A percentile compares a stretch with the other conserved stretches of the same genome.
These are phyloP conservation scores for Ajuga reptans DNA, from an alignment of 305 asterid genomes.

Conservation along the genomic window DNA sequence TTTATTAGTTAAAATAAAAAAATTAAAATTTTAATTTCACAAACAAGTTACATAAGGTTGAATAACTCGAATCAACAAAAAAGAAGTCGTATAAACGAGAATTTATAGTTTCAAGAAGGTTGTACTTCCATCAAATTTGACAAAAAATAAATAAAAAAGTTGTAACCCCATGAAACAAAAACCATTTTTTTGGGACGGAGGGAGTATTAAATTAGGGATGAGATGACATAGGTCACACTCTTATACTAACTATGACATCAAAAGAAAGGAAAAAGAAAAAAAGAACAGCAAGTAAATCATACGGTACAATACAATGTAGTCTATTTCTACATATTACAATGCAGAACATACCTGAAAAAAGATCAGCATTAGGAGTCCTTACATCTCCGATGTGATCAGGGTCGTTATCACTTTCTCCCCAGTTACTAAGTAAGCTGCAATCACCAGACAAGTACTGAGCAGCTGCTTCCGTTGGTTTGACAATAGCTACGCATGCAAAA, in stretches of 20 bases:
- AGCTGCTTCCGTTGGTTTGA: conserved; percentile 76
- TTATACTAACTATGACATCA: neutral
- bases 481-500: conserved; percentile 79
- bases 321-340: neutral
- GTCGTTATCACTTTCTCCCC: conserved; percentile 38
- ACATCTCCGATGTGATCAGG: conserved; percentile 29
- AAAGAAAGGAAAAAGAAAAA: conserved; percentile 8
- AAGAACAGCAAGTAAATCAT: conserved; percentile 11
- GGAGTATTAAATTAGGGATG: too few relatives aligned
- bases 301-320: neutral
- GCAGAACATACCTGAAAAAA: conserved; percentile 43
- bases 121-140: too few relatives aligned
- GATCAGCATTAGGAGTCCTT: conserved; percentile 27
- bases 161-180: too few relatives aligned
- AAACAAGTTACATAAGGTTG: too few relatives aligned
- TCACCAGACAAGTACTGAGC: conserved; percentile 67
- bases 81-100: too few relatives aligned
- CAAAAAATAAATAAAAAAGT: too few relatives aligned
- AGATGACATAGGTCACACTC: too few relatives aligned
- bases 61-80: too few relatives aligned
- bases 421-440: conserved; percentile 41
- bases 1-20: too few relatives aligned
- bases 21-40: too few relatives aligned
- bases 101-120: too few relatives aligned
- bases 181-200: too few relatives aligned